Evolutionary conservation across 805 yeast species (phyloP).

Genomic region (Isabelozyma pseudorhagii): DNA sequence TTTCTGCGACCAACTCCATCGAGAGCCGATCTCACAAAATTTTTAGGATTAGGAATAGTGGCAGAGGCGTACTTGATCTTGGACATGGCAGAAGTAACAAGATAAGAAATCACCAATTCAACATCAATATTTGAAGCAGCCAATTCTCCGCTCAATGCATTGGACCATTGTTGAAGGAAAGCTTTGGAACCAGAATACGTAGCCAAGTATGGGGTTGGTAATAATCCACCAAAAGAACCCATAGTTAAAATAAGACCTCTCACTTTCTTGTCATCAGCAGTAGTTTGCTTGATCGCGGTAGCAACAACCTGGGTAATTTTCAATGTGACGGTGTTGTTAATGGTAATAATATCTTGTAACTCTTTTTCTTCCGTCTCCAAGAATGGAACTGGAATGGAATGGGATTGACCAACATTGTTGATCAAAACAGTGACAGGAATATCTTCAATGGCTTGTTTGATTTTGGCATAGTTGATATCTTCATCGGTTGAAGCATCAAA

Average conservation of each 20-base stretch:
- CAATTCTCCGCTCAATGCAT: constrained; percentile 85
- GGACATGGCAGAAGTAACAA: constrained; percentile 95
- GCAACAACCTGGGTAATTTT: constrained; percentile 76
- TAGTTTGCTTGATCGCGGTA: constrained; percentile 63
- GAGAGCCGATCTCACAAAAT: constrained; percentile 74
- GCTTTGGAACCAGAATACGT: constrained; percentile 96
- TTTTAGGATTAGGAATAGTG: constrained; percentile 76
- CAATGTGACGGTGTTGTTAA: constrained; percentile 83
- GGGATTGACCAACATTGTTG: constrained; percentile 94
- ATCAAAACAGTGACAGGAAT: constrained; percentile 72
- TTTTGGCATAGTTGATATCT: constrained; percentile 50
- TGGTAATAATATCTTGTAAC: constrained; percentile 73
- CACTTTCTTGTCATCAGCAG: constrained; percentile 36
- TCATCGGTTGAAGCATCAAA: constrained; percentile 74
- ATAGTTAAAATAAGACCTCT: constrained; percentile 83
- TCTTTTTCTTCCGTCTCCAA: constrained; percentile 74
- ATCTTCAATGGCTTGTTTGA: constrained; percentile 45
- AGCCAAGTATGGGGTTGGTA: constrained; percentile 90
- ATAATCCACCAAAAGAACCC: constrained; percentile 96
- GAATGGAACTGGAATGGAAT: constrained; percentile 93
- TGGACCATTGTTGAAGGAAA: constrained; percentile 90
- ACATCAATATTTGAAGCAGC: constrained; percentile 71
- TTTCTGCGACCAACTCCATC: constrained; percentile 72
- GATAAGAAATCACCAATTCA: constrained; percentile 77
- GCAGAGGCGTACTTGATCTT: constrained; percentile 77